These are phyloP conservation scores for Neopestalotiopsis clavispora DNA, from an alignment of 2,329 filamentous ascomycete genomes.

Conservation along the genomic window DNA sequence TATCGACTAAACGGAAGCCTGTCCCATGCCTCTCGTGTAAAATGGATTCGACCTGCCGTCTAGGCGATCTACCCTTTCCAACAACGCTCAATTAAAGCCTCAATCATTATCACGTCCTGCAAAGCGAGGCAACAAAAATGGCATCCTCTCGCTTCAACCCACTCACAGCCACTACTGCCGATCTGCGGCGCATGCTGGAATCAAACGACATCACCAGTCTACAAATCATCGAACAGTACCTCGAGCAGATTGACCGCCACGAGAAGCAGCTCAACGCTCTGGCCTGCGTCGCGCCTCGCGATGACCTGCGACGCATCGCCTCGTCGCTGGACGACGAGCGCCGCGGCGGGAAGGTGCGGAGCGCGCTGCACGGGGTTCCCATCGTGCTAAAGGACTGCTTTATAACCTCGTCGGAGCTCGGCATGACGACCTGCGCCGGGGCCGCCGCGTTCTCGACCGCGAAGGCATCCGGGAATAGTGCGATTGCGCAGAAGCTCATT, in stretches of 20 bases:
- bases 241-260: constrained; percentile 14
- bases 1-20: too few species aligned
- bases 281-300: constrained; percentile 10
- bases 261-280: constrained; percentile 16
- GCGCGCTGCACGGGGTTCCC: constrained; percentile 21
- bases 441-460: constrained; percentile 20
- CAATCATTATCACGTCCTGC: too few species aligned
- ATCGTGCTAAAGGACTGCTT: constrained; percentile 23
- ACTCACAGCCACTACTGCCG: too few species aligned
- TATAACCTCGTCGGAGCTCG: constrained; percentile 22
- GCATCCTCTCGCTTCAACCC: too few species aligned
- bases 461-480: constrained; percentile 14
- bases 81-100: too few species aligned
- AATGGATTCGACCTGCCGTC: too few species aligned
- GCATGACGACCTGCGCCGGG: constrained; percentile 26
- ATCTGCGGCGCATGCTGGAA: too few species aligned
- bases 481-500: constrained; percentile 20
- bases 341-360: background rate
- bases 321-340: constrained; percentile 14
- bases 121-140: too few species aligned
- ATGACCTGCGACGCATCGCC: background rate
- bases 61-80: too few species aligned
- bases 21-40: too few species aligned
- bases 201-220: background rate
- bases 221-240: constrained; percentile 6